A percentile compares a stretch with the other conserved stretches of the same genome.
phyloP scores from a whole-genome alignment of 2,329 filamentous ascomycete species.

The Penicillium sp. region DNA sequence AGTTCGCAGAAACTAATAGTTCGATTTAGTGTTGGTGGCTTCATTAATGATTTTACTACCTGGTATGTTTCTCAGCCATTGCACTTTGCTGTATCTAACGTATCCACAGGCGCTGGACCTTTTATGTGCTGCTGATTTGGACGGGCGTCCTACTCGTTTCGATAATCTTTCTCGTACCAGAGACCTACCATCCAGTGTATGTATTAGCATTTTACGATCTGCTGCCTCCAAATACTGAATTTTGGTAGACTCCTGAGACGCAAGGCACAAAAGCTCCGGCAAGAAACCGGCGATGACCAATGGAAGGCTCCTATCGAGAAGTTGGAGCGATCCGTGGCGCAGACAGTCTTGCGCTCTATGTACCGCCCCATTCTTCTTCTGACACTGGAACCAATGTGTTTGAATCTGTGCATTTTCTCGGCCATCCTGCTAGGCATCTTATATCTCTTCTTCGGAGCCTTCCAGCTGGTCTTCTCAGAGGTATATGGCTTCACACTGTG shows the following conservation, averaged over 20 bases:
- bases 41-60: slow-evolving; percentile 73
- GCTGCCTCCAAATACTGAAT: neutral
- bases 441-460: slow-evolving; percentile 90
- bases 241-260: slow-evolving; percentile 46
- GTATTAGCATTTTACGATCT: slow-evolving; percentile 5
- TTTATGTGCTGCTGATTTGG: slow-evolving; percentile 85
- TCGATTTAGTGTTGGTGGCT: slow-evolving; percentile 60
- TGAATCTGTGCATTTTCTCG: slow-evolving; percentile 79
- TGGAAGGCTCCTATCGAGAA: slow-evolving; percentile 81
- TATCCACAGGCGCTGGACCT: slow-evolving; percentile 67
- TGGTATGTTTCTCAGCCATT: slow-evolving; percentile 48
- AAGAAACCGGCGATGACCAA: slow-evolving; percentile 75
- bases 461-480: slow-evolving; percentile 75
- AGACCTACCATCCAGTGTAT: slow-evolving; percentile 72
- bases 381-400: slow-evolving; percentile 80
- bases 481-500: slow-evolving; percentile 78
- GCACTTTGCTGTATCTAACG: slow-evolving; percentile 33
- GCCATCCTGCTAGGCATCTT: slow-evolving; percentile 85
- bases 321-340: slow-evolving; percentile 66
- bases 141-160: slow-evolving; percentile 58
- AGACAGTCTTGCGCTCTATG: slow-evolving; percentile 62
- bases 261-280: slow-evolving; percentile 72
- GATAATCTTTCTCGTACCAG: slow-evolving; percentile 65
- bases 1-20: neutral
- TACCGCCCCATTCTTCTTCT: slow-evolving; percentile 77